Conservation (phyloP, 2,329 filamentous ascomycete genomes). For the Cryphonectria carpinicola region DNA sequence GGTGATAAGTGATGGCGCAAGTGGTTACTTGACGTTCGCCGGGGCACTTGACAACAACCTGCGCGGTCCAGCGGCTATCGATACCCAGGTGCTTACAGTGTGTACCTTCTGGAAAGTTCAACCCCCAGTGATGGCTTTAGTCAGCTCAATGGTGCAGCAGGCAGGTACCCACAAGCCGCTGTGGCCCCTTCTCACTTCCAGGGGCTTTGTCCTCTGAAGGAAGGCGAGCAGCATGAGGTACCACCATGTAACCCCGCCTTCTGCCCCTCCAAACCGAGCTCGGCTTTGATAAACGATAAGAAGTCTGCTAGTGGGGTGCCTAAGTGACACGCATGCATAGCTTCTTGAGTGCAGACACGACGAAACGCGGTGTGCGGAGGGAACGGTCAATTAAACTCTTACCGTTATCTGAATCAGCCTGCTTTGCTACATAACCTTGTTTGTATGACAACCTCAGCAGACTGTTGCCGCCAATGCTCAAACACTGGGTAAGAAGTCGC, state of each 20-base stretch:
- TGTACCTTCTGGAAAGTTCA: conserved; percentile 33
- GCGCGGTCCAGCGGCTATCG: background rate
- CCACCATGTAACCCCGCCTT: conserved; percentile 5
- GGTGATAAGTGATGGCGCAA: background rate
- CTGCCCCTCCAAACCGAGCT: conserved; percentile 9
- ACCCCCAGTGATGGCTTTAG: conserved; percentile 14
- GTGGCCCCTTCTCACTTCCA: background rate
- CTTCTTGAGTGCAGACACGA: conserved; percentile 1
- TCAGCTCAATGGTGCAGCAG: conserved; percentile 11
- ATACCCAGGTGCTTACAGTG: background rate
- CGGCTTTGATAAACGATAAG: conserved; percentile 13
- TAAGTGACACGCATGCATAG: background rate
- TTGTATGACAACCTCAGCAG: background rate
- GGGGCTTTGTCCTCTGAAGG: background rate
- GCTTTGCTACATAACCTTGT: background rate
- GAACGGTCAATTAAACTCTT: conserved; percentile 3
- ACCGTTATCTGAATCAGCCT: background rate
- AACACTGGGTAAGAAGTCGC: background rate
- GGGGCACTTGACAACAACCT: background rate
- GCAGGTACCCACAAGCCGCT: background rate
- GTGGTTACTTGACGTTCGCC: background rate
- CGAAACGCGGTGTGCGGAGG: background rate
- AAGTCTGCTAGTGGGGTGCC: background rate
- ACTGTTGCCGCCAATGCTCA: background rate
- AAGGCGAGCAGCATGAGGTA: background rate